phyloP scores from a whole-genome alignment of 345 rosid species.

The Leavenworthia alabamica region DNA sequence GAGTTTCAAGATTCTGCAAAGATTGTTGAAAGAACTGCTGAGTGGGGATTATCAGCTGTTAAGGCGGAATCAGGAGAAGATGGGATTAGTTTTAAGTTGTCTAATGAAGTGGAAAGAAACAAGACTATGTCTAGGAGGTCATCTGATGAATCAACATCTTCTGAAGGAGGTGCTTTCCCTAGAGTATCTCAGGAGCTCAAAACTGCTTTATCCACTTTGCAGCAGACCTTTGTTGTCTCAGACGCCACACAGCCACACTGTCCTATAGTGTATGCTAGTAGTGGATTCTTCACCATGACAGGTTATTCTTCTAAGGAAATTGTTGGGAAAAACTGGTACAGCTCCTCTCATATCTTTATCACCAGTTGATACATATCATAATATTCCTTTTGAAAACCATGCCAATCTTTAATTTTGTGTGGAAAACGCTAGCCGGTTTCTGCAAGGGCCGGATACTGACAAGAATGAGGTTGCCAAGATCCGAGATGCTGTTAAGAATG shows the following conservation, averaged over 20 bases:
- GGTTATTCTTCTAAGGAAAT: slow-evolving; percentile 81
- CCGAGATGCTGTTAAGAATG: slow-evolving; percentile 62
- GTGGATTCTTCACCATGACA: slow-evolving; percentile 90
- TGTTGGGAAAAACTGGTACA: slow-evolving; percentile 86
- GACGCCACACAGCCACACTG: slow-evolving; percentile 85
- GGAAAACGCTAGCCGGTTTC: slow-evolving; percentile 68
- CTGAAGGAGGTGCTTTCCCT: slow-evolving; percentile 46
- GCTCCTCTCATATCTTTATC: slow-evolving; percentile 3
- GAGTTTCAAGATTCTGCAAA: slow-evolving; percentile 53
- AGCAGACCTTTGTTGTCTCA: slow-evolving; percentile 94
- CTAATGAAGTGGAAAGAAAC: slow-evolving; percentile 40
- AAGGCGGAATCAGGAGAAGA: slow-evolving; percentile 42
- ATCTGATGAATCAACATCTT: slow-evolving; percentile 53
- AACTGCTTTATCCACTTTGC: slow-evolving; percentile 75
- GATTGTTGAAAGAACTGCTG: slow-evolving; percentile 66
- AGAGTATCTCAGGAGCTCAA: slow-evolving; percentile 84
- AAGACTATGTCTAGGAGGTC: slow-evolving; percentile 47
- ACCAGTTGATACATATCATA: not conserved
- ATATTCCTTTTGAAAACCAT: not conserved
- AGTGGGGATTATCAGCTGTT: slow-evolving; percentile 72
- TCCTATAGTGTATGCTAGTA: slow-evolving; percentile 90
- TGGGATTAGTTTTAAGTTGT: slow-evolving; percentile 40
- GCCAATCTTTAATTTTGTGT: slow-evolving; percentile 15
- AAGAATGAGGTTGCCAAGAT: slow-evolving; percentile 63
- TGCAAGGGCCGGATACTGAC: slow-evolving; percentile 91